phyloP scores from a whole-genome alignment of 768 basidiomycete species.

The Kwoniella sp. region DNA sequence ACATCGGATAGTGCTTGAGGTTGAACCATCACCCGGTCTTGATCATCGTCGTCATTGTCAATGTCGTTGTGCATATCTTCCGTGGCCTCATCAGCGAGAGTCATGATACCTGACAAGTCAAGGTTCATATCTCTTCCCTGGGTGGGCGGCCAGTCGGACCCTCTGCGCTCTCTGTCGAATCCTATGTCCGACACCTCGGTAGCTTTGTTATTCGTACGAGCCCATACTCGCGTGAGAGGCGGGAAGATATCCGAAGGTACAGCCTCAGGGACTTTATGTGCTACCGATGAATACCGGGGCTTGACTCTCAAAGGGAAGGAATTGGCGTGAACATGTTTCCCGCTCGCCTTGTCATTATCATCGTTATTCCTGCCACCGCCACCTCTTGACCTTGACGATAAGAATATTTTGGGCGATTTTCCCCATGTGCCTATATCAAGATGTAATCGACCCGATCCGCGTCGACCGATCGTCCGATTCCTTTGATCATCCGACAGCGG shows the following conservation, averaged over 20 bases:
- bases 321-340: not conserved
- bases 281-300: not conserved
- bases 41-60: not conserved
- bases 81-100: not conserved
- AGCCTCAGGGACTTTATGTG: not conserved
- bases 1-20: not conserved
- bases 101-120: slow-evolving; percentile 14
- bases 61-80: too few species aligned
- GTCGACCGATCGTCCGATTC: not conserved
- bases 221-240: slow-evolving; percentile 1
- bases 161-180: slow-evolving; percentile 7
- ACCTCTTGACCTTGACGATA: not conserved
- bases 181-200: not conserved
- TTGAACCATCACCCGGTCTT: not conserved
- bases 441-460: not conserved
- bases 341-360: not conserved
- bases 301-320: not conserved
- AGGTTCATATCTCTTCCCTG: slow-evolving; percentile 9
- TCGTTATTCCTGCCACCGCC: not conserved
- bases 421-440: slow-evolving; percentile 18
- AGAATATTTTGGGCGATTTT: slow-evolving; percentile 5
- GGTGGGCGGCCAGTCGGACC: slow-evolving; percentile 26
- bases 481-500: not conserved
- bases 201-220: not conserved
- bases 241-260: not conserved